A percentile compares a stretch with the other conserved stretches of the same genome.
phyloP scores from a whole-genome alignment of 148 eudicot genomes.

The Simmondsia chinensis region DNA sequence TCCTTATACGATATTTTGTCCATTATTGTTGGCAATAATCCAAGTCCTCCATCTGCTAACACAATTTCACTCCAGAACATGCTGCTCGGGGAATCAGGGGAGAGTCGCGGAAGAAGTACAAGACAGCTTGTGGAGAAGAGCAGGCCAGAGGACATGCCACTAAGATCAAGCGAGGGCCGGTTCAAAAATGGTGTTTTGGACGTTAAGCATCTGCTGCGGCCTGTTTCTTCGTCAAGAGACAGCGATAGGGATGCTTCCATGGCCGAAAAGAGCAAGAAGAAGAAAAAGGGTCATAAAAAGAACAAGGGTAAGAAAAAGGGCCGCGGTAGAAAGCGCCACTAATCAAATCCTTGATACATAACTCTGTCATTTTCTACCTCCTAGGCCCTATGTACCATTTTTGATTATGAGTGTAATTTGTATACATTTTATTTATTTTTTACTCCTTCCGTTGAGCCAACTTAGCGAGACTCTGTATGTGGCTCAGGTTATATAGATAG shows the following conservation, averaged over 20 bases:
- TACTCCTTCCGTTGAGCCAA: no score
- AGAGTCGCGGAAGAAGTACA: constrained; percentile 9
- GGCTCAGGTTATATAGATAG: no score
- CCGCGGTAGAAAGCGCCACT: constrained; percentile 44
- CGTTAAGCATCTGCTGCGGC: constrained; percentile 46
- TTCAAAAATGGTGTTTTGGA: constrained; percentile 78
- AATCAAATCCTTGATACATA: no score
- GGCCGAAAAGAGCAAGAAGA: constrained; percentile 28
- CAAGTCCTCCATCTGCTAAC: constrained; percentile 10
- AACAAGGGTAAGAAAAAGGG: constrained; percentile 52
- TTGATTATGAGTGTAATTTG: no score
- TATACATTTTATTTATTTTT: no score
- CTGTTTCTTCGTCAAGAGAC: constrained; percentile 22
- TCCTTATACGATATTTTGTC: no score
- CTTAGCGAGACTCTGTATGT: no score
- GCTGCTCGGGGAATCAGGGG: constrained; percentile 48
- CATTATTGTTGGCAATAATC: no score
- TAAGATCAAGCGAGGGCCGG: constrained; percentile 61
- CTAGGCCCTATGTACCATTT: no score
- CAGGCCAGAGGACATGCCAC: constrained; percentile 40
- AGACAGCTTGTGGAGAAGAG: constrained; percentile 31
- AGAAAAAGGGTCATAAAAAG: constrained; percentile 35
- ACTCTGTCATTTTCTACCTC: no score
- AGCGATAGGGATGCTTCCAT: constrained; percentile 14
- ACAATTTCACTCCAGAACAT: constrained; percentile 23